Conservation (phyloP, 2,329 filamentous ascomycete genomes). For the Trichocomaceae sp. region DNA sequence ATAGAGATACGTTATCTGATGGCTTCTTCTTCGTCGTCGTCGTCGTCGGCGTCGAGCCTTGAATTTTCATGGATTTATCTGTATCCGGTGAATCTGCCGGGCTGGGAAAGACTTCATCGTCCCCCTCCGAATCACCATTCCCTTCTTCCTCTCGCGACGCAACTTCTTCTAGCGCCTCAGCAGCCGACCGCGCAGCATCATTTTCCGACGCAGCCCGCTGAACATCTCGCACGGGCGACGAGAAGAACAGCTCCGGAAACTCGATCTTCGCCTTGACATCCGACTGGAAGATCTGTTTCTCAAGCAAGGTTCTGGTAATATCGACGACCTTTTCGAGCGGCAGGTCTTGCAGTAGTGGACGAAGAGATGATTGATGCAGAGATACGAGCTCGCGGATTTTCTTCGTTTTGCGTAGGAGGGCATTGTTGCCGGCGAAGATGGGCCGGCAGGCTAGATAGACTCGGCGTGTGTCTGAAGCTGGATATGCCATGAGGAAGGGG, state of each 20-base stretch:
- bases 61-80: background rate
- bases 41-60: background rate
- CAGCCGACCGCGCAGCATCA: constrained; percentile 22
- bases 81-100: background rate
- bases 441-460: constrained; percentile 10
- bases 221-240: constrained; percentile 20
- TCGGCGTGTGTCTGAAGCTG: constrained; percentile 2
- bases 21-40: too few relatives aligned
- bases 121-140: constrained; percentile 9
- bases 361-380: background rate
- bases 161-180: constrained; percentile 19
- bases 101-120: too few relatives aligned
- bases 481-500: constrained; percentile 14
- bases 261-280: constrained; percentile 27
- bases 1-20: constrained; percentile 14
- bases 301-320: constrained; percentile 8
- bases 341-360: constrained; percentile 3
- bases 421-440: constrained; percentile 6
- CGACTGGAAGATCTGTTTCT: constrained; percentile 26
- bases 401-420: constrained; percentile 2
- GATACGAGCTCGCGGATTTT: constrained; percentile 5
- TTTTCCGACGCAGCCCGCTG: constrained; percentile 26
- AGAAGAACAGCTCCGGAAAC: constrained; percentile 30
- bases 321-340: background rate
- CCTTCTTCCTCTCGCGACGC: constrained; percentile 19